phyloP scores from a whole-genome alignment of 352 stramenopile species.

The Phytopythium sindhum region DNA sequence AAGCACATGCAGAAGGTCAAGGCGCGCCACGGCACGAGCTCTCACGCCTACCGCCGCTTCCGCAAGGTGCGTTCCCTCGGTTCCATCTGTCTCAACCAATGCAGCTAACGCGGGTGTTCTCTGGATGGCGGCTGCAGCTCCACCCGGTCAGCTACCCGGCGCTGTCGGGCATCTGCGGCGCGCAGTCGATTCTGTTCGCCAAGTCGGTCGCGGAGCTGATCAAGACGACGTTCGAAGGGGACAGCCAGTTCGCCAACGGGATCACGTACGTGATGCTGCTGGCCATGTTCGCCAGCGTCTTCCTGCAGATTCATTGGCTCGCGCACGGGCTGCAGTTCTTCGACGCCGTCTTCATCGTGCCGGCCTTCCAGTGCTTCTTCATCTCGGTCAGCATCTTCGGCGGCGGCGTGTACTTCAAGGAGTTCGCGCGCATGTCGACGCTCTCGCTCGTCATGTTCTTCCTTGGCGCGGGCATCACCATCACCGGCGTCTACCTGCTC shows the following conservation, averaged over 20 bases:
- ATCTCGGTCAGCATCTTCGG: slow-evolving; percentile 89
- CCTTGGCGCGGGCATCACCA: slow-evolving; percentile 59
- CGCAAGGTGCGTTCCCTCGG: slow-evolving; percentile 15
- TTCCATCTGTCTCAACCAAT: not conserved
- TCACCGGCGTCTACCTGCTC: slow-evolving; percentile 67
- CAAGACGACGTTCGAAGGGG: slow-evolving; percentile 71
- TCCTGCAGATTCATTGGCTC: slow-evolving; percentile 89
- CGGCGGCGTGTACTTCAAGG: slow-evolving; percentile 87
- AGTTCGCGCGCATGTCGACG: slow-evolving; percentile 56
- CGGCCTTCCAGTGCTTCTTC: slow-evolving; percentile 89
- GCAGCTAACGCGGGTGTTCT: not conserved
- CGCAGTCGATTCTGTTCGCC: slow-evolving; percentile 78
- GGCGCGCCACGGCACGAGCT: slow-evolving; percentile 34
- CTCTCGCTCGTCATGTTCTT: slow-evolving; percentile 70
- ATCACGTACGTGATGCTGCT: slow-evolving; percentile 81
- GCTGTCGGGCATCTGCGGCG: slow-evolving; percentile 71
- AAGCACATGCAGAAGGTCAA: slow-evolving; percentile 47
- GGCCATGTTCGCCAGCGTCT: slow-evolving; percentile 76
- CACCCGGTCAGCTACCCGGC: slow-evolving; percentile 72
- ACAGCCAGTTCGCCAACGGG: slow-evolving; percentile 65
- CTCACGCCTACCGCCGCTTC: slow-evolving; percentile 51
- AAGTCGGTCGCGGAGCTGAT: slow-evolving; percentile 82
- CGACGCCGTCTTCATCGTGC: slow-evolving; percentile 85
- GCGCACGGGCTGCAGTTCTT: slow-evolving; percentile 78
- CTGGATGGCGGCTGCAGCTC: slow-evolving; percentile 15